Conservation (phyloP, 768 basidiomycete species). For the Naganishia kalamii region DNA sequence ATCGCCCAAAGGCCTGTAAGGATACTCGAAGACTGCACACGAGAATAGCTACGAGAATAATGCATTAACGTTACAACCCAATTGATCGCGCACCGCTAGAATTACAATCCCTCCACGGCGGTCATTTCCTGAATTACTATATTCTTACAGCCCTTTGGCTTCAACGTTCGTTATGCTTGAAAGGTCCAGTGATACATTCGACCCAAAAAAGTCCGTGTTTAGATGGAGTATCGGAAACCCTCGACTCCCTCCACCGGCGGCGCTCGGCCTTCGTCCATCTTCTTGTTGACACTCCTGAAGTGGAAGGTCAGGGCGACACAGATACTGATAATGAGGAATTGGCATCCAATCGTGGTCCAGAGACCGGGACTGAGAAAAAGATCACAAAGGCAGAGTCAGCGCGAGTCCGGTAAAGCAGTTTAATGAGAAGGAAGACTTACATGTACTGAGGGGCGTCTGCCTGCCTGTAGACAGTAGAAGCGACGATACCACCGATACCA, state of each 20-base stretch:
- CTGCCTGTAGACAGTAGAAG: constrained; percentile 26
- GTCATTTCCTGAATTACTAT: too few species aligned
- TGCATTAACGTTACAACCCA: too few species aligned
- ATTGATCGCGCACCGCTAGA: too few species aligned
- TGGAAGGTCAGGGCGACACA: constrained; percentile 11
- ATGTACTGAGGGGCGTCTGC: constrained; percentile 27
- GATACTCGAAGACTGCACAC: too few species aligned
- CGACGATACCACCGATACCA: constrained; percentile 34
- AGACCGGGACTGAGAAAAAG: constrained; percentile 10
- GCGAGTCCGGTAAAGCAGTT: not conserved
- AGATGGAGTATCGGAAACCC: constrained; percentile 24
- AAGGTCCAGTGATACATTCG: not conserved
- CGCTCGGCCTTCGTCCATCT: constrained; percentile 12
- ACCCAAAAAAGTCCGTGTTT: not conserved
- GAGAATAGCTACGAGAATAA: too few species aligned
- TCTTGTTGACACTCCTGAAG: constrained; percentile 5
- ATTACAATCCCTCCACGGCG: too few species aligned
- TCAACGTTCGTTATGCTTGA: too few species aligned
- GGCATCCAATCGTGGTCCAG: constrained; percentile 20
- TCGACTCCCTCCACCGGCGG: constrained; percentile 19
- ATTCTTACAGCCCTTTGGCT: too few species aligned
- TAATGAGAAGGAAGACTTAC: not conserved
- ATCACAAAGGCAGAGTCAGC: not conserved
- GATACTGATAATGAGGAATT: constrained; percentile 21
- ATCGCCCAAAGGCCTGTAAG: too few species aligned